phyloP scores from a whole-genome alignment of 768 basidiomycete species.

The Boletus sensibilis region DNA sequence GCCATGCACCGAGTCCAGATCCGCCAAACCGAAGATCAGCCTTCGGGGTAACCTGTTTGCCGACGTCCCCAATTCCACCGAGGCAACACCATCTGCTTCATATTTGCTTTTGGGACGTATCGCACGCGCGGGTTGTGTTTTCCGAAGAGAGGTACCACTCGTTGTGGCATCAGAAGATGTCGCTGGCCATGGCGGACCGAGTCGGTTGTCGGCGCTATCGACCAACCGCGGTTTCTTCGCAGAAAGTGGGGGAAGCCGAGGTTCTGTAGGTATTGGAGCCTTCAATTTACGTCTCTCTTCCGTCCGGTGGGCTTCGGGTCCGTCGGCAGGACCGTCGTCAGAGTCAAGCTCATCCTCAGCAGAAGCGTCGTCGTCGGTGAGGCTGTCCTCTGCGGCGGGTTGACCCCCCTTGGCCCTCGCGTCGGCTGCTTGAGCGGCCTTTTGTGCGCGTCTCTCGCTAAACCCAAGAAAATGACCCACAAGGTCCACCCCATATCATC shows the following conservation, averaged over 20 bases:
- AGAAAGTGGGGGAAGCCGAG: slow-evolving; percentile 14
- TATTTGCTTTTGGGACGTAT: slow-evolving; percentile 29
- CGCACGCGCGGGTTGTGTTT: slow-evolving; percentile 23
- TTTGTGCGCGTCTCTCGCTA: slow-evolving; percentile 58
- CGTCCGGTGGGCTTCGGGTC: slow-evolving; percentile 16
- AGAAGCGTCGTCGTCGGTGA: slow-evolving; percentile 32
- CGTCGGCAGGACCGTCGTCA: slow-evolving; percentile 32
- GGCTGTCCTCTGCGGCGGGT: slow-evolving; percentile 24
- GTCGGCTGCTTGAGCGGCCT: slow-evolving; percentile 53
- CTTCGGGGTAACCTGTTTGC: slow-evolving; percentile 27
- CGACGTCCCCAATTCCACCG: slow-evolving; percentile 15
- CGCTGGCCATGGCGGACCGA: slow-evolving; percentile 21
- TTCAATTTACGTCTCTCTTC: slow-evolving; percentile 30
- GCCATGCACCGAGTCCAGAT: slow-evolving; percentile 58
- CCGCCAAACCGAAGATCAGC: slow-evolving; percentile 43
- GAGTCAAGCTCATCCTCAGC: slow-evolving; percentile 38
- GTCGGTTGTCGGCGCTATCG: slow-evolving; percentile 18
- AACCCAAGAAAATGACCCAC: slow-evolving; percentile 2
- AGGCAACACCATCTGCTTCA: slow-evolving; percentile 22
- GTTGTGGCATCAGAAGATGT: slow-evolving; percentile 17
- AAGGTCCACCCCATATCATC: neutral
- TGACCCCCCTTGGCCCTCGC: slow-evolving; percentile 39
- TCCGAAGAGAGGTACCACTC: slow-evolving; percentile 14
- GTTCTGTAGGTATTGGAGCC: slow-evolving; percentile 19
- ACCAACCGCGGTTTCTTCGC: slow-evolving; percentile 27